Conservation (phyloP, 2,329 filamentous ascomycete genomes). For the Rhinocladiella mackenziei region DNA sequence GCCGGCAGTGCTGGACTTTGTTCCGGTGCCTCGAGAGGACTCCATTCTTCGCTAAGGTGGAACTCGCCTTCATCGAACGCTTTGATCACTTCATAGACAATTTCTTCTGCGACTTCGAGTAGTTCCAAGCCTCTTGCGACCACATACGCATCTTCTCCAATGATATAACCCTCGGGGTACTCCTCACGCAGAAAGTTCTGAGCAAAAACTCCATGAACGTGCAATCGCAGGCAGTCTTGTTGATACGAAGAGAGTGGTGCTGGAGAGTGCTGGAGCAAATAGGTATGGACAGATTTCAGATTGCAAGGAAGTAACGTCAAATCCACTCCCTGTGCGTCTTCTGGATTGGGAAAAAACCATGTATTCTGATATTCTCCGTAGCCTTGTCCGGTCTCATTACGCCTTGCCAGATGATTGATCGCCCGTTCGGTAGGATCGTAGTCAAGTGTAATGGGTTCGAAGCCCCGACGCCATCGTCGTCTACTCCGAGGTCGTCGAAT, state of each 20-base stretch:
- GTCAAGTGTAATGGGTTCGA: slow-evolving; percentile 13
- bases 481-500: slow-evolving; percentile 22
- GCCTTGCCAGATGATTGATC: slow-evolving; percentile 13
- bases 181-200: slow-evolving; percentile 26
- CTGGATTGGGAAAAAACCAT: slow-evolving; percentile 17
- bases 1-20: too few relatives aligned
- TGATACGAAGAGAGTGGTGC: slow-evolving; percentile 6
- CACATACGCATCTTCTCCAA: slow-evolving; percentile 19
- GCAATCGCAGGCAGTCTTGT: slow-evolving; percentile 16
- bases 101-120: slow-evolving; percentile 9
- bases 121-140: slow-evolving; percentile 11
- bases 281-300: slow-evolving; percentile 16
- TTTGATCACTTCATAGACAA: slow-evolving; percentile 13
- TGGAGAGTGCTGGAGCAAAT: slow-evolving; percentile 10
- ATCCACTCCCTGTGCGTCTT: slow-evolving; percentile 9
- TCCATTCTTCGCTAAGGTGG: slow-evolving; percentile 9
- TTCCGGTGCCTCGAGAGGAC: slow-evolving; percentile 5
- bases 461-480: slow-evolving; percentile 19
- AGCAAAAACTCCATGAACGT: slow-evolving; percentile 25
- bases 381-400: slow-evolving; percentile 14
- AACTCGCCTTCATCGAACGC: slow-evolving; percentile 13
- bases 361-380: slow-evolving; percentile 27
- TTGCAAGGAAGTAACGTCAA: slow-evolving; percentile 21
- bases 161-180: slow-evolving; percentile 26
- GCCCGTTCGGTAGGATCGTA: slow-evolving; percentile 21